These are phyloP conservation scores for Peltaster fructicola DNA, from an alignment of 2,329 filamentous ascomycete genomes.

Conservation along the genomic window DNA sequence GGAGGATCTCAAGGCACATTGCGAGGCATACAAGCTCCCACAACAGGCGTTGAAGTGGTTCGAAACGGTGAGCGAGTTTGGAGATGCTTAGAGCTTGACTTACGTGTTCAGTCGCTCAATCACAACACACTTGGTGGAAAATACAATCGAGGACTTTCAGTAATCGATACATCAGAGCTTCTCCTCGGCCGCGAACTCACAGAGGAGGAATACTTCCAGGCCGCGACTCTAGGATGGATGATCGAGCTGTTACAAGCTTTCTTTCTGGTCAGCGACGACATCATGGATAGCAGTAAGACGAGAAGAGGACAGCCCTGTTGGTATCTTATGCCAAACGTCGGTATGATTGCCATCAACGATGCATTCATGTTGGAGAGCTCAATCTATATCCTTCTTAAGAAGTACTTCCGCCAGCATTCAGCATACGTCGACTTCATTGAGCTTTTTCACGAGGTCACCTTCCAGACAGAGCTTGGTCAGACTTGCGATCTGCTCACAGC, in stretches of 20 bases:
- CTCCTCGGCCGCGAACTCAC: constrained; percentile 55
- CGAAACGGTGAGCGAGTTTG: no score
- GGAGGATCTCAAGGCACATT: constrained; percentile 62
- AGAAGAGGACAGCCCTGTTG: constrained; percentile 89
- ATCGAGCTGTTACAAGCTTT: constrained; percentile 97
- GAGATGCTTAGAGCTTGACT: constrained; percentile 1
- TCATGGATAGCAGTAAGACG: constrained; percentile 94
- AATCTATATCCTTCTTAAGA: constrained; percentile 86
- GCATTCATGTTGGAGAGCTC: constrained; percentile 82
- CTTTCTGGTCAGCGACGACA: constrained; percentile 96
- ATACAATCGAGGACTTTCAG: constrained; percentile 97
- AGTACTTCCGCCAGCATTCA: constrained; percentile 77
- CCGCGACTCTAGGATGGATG: constrained; percentile 86
- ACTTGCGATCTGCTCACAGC: constrained; percentile 88
- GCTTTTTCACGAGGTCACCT: constrained; percentile 87
- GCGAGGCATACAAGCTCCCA: constrained; percentile 67
- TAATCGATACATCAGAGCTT: constrained; percentile 74
- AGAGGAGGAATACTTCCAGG: constrained; percentile 71
- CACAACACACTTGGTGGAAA: constrained; percentile 86
- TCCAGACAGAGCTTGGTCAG: constrained; percentile 92
- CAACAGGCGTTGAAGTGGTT: constrained; percentile 71
- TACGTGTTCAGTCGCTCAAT: constrained; percentile 47
- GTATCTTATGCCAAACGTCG: constrained; percentile 79
- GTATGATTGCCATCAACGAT: constrained; percentile 97
- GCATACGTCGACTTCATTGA: constrained; percentile 83